Evolutionary conservation across 176 grass and related monocot genomes (phyloP).

Genomic region (Calamus simplicifolius): DNA sequence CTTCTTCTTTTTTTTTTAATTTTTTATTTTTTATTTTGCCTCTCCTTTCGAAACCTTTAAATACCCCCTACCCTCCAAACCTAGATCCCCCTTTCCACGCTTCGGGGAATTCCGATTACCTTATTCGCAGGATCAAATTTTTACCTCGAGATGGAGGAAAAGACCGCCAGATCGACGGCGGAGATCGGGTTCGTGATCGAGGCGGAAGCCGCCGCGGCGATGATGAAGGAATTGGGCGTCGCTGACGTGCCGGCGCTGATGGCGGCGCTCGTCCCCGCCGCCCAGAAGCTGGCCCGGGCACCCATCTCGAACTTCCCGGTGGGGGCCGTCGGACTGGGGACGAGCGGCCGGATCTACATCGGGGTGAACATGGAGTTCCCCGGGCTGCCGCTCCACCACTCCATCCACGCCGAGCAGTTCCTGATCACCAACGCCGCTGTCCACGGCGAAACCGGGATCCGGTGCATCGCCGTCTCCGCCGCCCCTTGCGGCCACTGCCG

Average conservation of each 20-base stretch:
- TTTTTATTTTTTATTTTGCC: no score
- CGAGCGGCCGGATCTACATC: conserved; percentile 63
- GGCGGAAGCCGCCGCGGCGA: conserved; percentile 46
- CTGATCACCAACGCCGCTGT: conserved; percentile 69
- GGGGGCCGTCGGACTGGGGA: conserved; percentile 76
- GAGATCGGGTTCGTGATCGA: conserved; percentile 63
- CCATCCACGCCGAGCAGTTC: conserved; percentile 88
- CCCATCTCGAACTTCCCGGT: conserved; percentile 73
- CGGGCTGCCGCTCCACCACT: conserved; percentile 51
- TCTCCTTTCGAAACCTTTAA: conserved; percentile 33
- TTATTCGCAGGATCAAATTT: no score
- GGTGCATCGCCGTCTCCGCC: conserved; percentile 76
- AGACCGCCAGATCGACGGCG: conserved; percentile 11
- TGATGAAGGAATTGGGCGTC: conserved; percentile 38
- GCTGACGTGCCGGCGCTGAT: conserved; percentile 63
- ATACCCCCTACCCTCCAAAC: conserved; percentile 25
- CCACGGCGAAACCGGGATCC: conserved; percentile 50
- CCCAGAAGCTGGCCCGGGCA: conserved; percentile 40
- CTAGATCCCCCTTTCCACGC: conserved; percentile 30
- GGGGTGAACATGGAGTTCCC: conserved; percentile 89
- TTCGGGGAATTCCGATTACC: conserved; percentile 20
- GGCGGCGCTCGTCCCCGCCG: conserved; percentile 61
- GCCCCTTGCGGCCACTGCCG: conserved; percentile 95
- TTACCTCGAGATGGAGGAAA: conserved; percentile 25
- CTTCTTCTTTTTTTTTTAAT: background rate